Evolutionary conservation across 495 filamentous ascomycete species (phyloP).

Genomic region (Rusavskia elegans): DNA sequence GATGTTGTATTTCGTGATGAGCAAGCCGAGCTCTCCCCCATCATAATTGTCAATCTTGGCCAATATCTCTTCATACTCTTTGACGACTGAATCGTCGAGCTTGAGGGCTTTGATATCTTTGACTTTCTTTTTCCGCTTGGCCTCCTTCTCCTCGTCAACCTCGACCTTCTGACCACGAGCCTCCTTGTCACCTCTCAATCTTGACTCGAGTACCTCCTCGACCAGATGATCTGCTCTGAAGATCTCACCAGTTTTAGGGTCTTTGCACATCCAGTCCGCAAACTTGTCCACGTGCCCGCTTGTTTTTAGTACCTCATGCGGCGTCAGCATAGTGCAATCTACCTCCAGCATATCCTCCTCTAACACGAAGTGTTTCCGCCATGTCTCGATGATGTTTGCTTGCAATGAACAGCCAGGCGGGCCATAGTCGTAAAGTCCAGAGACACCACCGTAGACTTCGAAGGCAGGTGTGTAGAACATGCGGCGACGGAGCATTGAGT

Average conservation of each 20-base stretch:
- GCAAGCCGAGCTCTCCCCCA: conserved; percentile 43
- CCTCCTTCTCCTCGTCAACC: conserved; percentile 47
- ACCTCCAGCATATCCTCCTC: conserved; percentile 89
- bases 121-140: conserved; percentile 48
- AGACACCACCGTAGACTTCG: conserved; percentile 81
- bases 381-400: conserved; percentile 75
- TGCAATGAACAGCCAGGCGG: conserved; percentile 66
- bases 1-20: conserved; percentile 51
- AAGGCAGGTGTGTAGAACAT: conserved; percentile 92
- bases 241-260: conserved; percentile 93
- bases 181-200: conserved; percentile 68
- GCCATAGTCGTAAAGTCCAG: conserved; percentile 75
- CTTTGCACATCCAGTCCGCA: conserved; percentile 98
- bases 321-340: conserved; percentile 73
- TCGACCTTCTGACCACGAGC: conserved; percentile 56
- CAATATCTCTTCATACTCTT: conserved; percentile 53
- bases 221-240: conserved; percentile 91
- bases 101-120: conserved; percentile 41
- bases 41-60: conserved; percentile 60
- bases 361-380: conserved; percentile 83
- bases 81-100: conserved; percentile 44
- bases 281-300: conserved; percentile 96
- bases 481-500: conserved; percentile 71
- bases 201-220: conserved; percentile 73
- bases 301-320: conserved; percentile 84